Evolutionary conservation across 2,329 filamentous ascomycete genomes (phyloP).

Genomic region (Penicillium sclerotigenum): DNA sequence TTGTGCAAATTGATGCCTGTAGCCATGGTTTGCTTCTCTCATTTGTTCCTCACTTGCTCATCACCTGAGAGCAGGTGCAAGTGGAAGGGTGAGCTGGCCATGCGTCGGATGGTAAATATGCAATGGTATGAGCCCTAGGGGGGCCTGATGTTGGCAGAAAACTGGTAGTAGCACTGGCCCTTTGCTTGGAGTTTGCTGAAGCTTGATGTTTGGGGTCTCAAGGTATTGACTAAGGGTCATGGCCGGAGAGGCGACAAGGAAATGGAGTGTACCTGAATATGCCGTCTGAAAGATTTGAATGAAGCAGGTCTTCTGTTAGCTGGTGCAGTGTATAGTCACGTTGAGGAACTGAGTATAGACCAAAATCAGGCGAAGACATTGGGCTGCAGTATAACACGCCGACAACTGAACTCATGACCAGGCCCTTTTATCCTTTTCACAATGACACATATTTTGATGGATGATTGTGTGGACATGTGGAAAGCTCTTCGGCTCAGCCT

Average conservation of each 20-base stretch:
- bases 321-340: neutral
- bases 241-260: neutral
- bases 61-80: neutral
- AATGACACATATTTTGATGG: neutral
- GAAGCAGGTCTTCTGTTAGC: neutral
- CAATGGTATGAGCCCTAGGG: too few species aligned
- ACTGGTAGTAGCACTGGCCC: neutral
- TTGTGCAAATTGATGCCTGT: neutral
- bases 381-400: neutral
- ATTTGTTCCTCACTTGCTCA: neutral
- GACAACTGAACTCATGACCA: neutral
- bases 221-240: neutral
- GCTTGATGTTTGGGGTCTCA: neutral
- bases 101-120: neutral
- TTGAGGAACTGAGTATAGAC: neutral
- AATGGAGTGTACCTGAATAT: neutral
- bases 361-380: neutral
- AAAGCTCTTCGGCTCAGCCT: neutral
- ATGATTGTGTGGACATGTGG: neutral
- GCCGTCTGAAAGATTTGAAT: too few species aligned
- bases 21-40: neutral
- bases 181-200: neutral
- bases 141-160: neutral
- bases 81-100: neutral
- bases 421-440: neutral